phyloP scores from a whole-genome alignment of 345 rosid genomes.

The Dipteronia sinensis region DNA sequence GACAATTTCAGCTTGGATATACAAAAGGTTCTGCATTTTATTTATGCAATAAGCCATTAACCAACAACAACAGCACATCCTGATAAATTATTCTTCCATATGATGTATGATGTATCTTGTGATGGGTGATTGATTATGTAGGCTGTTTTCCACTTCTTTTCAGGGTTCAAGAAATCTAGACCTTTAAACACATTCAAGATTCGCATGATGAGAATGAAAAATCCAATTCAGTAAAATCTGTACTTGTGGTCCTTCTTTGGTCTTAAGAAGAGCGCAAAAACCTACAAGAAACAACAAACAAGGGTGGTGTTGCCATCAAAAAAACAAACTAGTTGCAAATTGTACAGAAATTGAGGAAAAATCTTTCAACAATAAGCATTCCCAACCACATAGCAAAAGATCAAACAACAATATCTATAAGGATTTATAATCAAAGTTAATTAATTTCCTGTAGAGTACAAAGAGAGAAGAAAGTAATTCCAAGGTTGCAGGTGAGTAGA shows the following conservation, averaged over 20 bases:
- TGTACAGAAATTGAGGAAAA: neutral
- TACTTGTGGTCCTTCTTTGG: conserved; percentile 93
- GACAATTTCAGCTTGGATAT: no score
- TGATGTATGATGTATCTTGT: no score
- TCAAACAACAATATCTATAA: no score
- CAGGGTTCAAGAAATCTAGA: conserved; percentile 57
- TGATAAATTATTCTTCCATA: no score
- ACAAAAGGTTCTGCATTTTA: no score
- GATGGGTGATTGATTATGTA: conserved; percentile 29
- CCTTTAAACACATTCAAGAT: conserved; percentile 79
- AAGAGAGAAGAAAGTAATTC: no score
- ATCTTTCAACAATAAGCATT: neutral
- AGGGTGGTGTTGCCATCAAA: neutral
- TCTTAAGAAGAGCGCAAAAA: conserved; percentile 71
- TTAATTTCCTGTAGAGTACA: no score
- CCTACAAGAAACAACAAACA: conserved; percentile 34
- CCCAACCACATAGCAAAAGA: neutral
- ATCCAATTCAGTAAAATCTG: conserved; percentile 69
- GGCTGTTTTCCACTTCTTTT: conserved; percentile 51
- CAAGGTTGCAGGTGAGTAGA: no score
- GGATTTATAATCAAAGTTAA: no score
- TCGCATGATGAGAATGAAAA: conserved; percentile 56
- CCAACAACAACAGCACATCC: no score
- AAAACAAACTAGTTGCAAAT: neutral
- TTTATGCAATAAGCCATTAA: no score